These are phyloP conservation scores for Scenedesmus sp. DNA, from an alignment of 163 green algal genomes.

Conservation along the genomic window DNA sequence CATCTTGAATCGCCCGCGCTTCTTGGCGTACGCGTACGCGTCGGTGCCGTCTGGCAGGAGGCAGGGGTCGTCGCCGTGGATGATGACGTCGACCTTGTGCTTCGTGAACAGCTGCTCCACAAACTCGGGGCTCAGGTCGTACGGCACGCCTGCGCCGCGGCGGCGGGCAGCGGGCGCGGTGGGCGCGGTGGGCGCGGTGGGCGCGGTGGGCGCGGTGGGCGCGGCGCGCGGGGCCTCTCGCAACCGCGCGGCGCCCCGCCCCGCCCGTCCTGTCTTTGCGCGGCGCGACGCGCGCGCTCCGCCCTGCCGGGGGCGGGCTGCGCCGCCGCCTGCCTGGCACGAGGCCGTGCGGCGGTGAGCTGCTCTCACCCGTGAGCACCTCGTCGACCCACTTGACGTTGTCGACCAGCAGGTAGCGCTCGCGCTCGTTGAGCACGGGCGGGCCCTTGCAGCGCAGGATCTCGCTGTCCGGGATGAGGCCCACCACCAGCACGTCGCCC, in stretches of 20 bases:
- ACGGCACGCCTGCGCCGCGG: constrained; percentile 86
- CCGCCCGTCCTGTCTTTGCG: too few species aligned
- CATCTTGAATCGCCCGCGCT: constrained; percentile 90
- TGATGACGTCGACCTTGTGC: constrained; percentile 98
- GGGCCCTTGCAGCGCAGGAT: constrained; percentile 85
- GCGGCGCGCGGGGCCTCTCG: too few species aligned
- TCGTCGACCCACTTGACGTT: constrained; percentile 99
- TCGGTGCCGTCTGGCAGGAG: constrained; percentile 97
- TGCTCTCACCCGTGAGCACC: constrained; percentile 79
- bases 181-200: too few species aligned
- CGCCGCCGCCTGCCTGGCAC: too few species aligned
- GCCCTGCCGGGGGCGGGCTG: too few species aligned
- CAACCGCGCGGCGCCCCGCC: too few species aligned
- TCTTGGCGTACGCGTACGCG: constrained; percentile 95
- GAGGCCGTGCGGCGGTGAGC: too few species aligned
- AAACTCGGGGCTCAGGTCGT: constrained; percentile 95
- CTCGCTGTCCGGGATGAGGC: constrained; percentile 95
- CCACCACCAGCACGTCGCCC: constrained; percentile 95
- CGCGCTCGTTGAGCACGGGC: constrained; percentile 92
- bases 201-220: too few species aligned
- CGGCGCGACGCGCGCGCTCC: too few species aligned
- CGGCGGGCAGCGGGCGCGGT: too few species aligned
- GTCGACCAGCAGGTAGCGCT: constrained; percentile 90
- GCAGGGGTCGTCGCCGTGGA: constrained; percentile 99
- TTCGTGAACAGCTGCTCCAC: constrained; percentile 94